A percentile compares a stretch with the other conserved stretches of the same genome.
Conservation (phyloP, 2,329 filamentous ascomycete species). For the Alternaria arborescens region DNA sequence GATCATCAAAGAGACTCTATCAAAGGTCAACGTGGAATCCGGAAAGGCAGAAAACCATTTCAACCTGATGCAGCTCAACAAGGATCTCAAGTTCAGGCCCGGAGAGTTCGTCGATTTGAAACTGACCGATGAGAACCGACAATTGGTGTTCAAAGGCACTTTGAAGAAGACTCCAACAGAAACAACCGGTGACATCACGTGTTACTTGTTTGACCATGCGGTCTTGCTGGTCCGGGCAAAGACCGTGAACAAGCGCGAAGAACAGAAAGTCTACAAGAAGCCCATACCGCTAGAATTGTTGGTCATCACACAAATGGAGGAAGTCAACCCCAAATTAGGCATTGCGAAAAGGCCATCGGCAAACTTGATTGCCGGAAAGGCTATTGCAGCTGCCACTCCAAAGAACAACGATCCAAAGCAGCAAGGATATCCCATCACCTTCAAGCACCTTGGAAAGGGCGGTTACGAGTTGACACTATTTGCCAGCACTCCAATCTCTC, state of each 20-base stretch:
- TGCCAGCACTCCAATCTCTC: constrained; percentile 82
- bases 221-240: constrained; percentile 91
- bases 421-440: constrained; percentile 93
- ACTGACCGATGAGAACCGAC: constrained; percentile 89
- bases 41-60: constrained; percentile 98
- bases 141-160: constrained; percentile 91
- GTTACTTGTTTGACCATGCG: constrained; percentile 95
- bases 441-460: constrained; percentile 93
- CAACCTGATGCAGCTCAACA: constrained; percentile 90
- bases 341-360: constrained; percentile 87
- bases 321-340: constrained; percentile 83
- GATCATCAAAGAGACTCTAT: constrained; percentile 86
- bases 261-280: constrained; percentile 93
- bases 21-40: constrained; percentile 90
- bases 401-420: constrained; percentile 56
- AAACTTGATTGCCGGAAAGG: constrained; percentile 66
- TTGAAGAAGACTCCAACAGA: constrained; percentile 94
- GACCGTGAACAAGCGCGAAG: constrained; percentile 89
- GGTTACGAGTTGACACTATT: constrained; percentile 93
- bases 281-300: constrained; percentile 94
- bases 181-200: constrained; percentile 82
- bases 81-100: constrained; percentile 88
- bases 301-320: constrained; percentile 96
- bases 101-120: constrained; percentile 94
- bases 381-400: constrained; percentile 59